Base-by-base conservation (phyloP, 2,329 filamentous ascomycete species). In the Chrysosporium queenslandicum region DNA sequence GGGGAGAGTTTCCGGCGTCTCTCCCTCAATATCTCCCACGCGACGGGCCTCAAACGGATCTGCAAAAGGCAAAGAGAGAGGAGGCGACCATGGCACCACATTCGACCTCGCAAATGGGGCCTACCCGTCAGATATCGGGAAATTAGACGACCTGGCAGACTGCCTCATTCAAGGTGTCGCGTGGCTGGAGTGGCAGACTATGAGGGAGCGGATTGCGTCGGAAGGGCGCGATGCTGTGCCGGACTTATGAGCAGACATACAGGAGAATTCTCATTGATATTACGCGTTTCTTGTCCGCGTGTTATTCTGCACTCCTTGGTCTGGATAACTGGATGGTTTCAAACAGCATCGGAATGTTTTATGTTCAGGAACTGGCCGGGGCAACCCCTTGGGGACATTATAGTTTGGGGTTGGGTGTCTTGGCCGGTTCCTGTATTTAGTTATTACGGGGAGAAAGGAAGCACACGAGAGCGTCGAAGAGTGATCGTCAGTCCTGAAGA, bases 141-240 rank as follows among this genome's bases (percentile, higher is more conserved):
- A 92, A 67, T 66, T 91, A 50, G 87, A 94, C 66, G 87, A 94
- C 70, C 68, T 94, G 46, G 85, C 87, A 0, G 87, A 94, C 70
- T 86, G 83, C 63, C 69, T 92, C 23, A 65, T 92, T 50, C 87
- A 94, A 66, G 87, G 82, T 1, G 74, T 87, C 54, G 82, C 86
- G 2, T 91, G 85, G 81, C 67, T 87, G 34, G 75, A 81, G 55
- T 94, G 87, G 87, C 80, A 88, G 62, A 61, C 55, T 7, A 67
- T 64, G 62, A 59, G 63, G 39, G 59, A 63, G 36, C 53, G 58
- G 12, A 48, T 71, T 45, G 53, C 53, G 11, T 49, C 46, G 2
- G 60, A 62, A 29, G 66, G 64, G 0, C 11, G 40, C 12, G 46
- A 32, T 16, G 46, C 47, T 29, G 21, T 52, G n/a, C 34, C 34